Evolutionary conservation across 345 rosid genomes (phyloP).

Genomic region (Salix brachista): DNA sequence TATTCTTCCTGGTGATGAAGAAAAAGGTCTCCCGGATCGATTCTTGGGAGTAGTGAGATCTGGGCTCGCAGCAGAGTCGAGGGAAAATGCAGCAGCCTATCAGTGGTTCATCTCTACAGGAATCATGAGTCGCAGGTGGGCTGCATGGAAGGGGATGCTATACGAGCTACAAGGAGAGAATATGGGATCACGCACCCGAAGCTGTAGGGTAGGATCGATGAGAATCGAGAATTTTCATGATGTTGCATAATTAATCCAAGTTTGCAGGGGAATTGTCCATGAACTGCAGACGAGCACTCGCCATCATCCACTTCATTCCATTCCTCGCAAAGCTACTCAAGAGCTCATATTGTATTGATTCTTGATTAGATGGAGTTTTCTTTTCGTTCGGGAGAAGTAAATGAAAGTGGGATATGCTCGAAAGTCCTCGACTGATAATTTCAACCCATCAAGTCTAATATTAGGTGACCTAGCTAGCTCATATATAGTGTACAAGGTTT

Average conservation of each 20-base stretch:
- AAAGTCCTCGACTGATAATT: not conserved
- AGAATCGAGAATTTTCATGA: no score
- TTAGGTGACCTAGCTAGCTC: not conserved
- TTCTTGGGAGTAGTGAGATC: conserved; percentile 62
- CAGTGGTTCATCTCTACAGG: conserved; percentile 80
- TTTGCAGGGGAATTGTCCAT: no score
- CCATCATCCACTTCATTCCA: no score
- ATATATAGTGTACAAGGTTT: no score
- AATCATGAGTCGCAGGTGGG: conserved; percentile 52
- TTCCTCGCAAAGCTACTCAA: no score
- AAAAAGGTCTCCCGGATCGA: conserved; percentile 56
- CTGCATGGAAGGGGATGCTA: no score
- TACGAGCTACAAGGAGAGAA: no score
- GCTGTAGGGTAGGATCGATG: no score
- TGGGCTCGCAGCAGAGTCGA: conserved; percentile 71
- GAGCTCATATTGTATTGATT: not conserved
- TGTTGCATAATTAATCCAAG: no score
- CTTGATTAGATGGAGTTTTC: not conserved
- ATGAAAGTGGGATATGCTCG: not conserved
- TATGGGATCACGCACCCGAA: no score
- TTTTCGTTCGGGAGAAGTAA: not conserved
- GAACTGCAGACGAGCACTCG: no score
- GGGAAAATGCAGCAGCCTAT: conserved; percentile 93
- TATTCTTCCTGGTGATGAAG: conserved; percentile 39
- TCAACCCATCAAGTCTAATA: not conserved